Evolutionary conservation across 2,329 filamentous ascomycete species (phyloP), one percentile per base, ranked within the genome.

Genomic region (Tricladium varicosporioides): DNA sequence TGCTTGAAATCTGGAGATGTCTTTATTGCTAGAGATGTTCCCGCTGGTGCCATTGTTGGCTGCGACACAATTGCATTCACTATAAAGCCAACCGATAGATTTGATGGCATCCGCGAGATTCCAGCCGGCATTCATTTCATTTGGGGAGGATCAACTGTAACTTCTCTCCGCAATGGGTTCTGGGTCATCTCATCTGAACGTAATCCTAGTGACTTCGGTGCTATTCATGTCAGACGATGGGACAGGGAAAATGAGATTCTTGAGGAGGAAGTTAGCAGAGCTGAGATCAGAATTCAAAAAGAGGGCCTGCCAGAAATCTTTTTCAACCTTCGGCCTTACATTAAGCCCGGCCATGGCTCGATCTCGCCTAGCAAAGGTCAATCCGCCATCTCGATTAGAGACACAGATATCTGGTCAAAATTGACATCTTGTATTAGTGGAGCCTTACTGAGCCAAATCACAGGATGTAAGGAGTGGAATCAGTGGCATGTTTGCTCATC

Each of bases 81-180:
- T 1, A 70, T 86, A 15, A 71, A 76, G 5, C 67, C 78, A 47
- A 77, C 78, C 1, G 72, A 76, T 2, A 60, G 75, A 18, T 81
- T 85, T 62, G 71, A 72, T 7, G 84, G 84, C 16, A 74, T 87
- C 56, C 77, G 76, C 18, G 75, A 82, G 54, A 73, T 87, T 22
- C 81, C 82, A 0, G 66, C 73, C 0, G 84, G 84, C 0, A 68
- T 78, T 13, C 84, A 87, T 66, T 80, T 87, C 57, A 73, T 86
- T 56, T 87, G 83, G 82, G 76, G 80, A 27, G 75, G 82, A 1
- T 75, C 80, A 18, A 74, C 76, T 0, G 73, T 73, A 1, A 73
- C 74, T 15, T 80, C 80, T 1, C 70, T 76, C 31, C 77, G 84
- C 2, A 80, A 75, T 54, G 84, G 82, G 5, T 84, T 80, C 66